phyloP scores from a whole-genome alignment of 2,329 filamentous ascomycete genomes.

The Fusarium nurragi region DNA sequence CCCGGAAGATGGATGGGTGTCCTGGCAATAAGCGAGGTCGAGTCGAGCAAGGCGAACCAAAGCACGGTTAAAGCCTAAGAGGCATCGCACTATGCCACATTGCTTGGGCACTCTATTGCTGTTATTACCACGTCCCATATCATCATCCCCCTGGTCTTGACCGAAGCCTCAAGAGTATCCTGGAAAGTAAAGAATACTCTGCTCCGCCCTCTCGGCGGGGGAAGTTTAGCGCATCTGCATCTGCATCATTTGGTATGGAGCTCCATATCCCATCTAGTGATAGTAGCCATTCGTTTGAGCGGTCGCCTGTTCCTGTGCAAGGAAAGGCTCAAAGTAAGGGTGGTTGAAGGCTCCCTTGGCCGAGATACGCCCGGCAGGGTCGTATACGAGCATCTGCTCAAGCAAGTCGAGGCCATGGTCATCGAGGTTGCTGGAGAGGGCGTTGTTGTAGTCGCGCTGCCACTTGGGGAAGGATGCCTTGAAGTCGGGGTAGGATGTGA shows the following conservation, averaged over 20 bases:
- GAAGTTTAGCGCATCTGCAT: conserved; percentile 32
- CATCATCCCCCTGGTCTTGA: conserved; percentile 2
- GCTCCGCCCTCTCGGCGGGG: conserved; percentile 1
- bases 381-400: conserved; percentile 81
- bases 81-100: conserved; percentile 1
- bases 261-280: conserved; percentile 47
- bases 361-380: conserved; percentile 86
- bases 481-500: conserved; percentile 95
- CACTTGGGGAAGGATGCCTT: conserved; percentile 93
- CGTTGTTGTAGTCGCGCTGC: conserved; percentile 73
- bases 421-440: conserved; percentile 78
- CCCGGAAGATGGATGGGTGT: background rate
- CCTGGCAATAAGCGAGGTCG: background rate
- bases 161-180: conserved; percentile 19
- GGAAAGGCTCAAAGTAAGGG: conserved; percentile 74
- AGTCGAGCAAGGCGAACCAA: conserved; percentile 8
- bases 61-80: conserved; percentile 6
- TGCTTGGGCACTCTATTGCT: background rate
- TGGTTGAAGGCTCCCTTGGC: conserved; percentile 88
- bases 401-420: conserved; percentile 74
- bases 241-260: conserved; percentile 37
- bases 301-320: conserved; percentile 44
- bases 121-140: conserved; percentile 6
- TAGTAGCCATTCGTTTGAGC: conserved; percentile 50
- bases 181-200: conserved; percentile 20